Evolutionary conservation across 768 basidiomycete species (phyloP), one percentile per base, ranked within the genome.

Genomic region (Trametes cinnabarina): DNA sequence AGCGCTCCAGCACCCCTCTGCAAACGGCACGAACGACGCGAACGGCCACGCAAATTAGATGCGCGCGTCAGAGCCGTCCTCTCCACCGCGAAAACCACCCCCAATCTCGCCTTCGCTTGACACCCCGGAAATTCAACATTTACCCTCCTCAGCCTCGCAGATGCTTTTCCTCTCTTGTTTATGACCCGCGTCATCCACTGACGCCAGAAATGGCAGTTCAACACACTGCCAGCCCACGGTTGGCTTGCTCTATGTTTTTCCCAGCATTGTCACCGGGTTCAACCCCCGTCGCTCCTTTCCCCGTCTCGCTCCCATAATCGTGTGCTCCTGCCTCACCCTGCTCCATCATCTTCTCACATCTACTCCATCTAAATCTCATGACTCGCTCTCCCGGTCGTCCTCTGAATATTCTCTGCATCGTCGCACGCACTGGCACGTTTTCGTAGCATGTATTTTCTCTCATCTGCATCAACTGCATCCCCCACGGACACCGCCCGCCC

Each of bases 241-340:
- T 58, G 65, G 67, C 60, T 62, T 66, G 66, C 66, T 61, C 63
- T 67, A 70, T 68, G 60, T 72, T 67, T 72, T 73, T 68, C 66
- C 73, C 69, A 71, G 71, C 63, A 58, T 47, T 61, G 61, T 66
- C 64, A 69, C 79, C 87, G 87, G 89, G 89, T 91, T 91, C 89
- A 91, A 91, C 89, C 87, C 87, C 88, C 87, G 86, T 50, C 54
- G 43, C 56, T 61, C 55, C 51, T 80, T 67, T 43, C 23, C 37
- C 37, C 37, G 15, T 37, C 44, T 25, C 48, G 52, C 42, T 44
- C 14, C 10, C 43, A 34, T 34, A 34, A 14, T 42, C n/a, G n/a
- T 7, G 12, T 39, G 26, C 10, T 20, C 37, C 47, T 43, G 34
- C 54, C 42, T 55, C 30, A 17, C 19, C 39, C 47, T 25, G 17